These are phyloP conservation scores for Cicer yamashitae DNA, from an alignment of 306 rosid genomes.

Conservation along the genomic window DNA sequence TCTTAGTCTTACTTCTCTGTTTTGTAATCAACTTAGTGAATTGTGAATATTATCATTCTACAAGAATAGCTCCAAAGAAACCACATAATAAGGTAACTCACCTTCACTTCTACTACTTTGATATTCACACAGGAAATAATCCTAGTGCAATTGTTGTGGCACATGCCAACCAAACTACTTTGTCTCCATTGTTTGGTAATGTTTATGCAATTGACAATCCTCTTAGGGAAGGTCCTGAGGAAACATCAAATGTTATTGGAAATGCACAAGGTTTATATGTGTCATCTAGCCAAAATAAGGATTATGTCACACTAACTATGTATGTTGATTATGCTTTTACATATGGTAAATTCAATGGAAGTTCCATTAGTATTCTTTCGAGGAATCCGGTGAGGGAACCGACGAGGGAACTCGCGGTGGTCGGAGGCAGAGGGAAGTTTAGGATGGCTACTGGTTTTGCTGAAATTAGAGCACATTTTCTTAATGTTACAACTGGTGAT, in stretches of 20 bases:
- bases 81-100: constrained; percentile 33
- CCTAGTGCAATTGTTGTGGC: constrained; percentile 44
- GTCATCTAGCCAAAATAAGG: constrained; percentile 27
- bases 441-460: constrained; percentile 52
- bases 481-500: constrained; percentile 44
- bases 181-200: constrained; percentile 39
- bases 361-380: constrained; percentile 44
- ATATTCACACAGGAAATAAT: constrained; percentile 45
- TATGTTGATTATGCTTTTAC: constrained; percentile 49
- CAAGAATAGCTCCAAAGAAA: background rate
- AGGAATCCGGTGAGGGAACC: constrained; percentile 43
- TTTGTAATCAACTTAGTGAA: background rate
- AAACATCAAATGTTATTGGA: constrained; percentile 44
- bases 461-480: constrained; percentile 21
- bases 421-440: constrained; percentile 60
- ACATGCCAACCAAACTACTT: constrained; percentile 5
- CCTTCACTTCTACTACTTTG: constrained; percentile 54
- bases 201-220: constrained; percentile 45
- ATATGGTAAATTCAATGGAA: constrained; percentile 41
- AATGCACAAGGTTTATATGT: constrained; percentile 54
- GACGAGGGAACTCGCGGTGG: constrained; percentile 51
- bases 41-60: constrained; percentile 41
- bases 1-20: background rate
- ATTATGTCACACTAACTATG: constrained; percentile 37
- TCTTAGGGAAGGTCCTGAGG: constrained; percentile 47